These are phyloP conservation scores for Amanita jacksonii DNA, from an alignment of 768 basidiomycete genomes.

Conservation along the genomic window DNA sequence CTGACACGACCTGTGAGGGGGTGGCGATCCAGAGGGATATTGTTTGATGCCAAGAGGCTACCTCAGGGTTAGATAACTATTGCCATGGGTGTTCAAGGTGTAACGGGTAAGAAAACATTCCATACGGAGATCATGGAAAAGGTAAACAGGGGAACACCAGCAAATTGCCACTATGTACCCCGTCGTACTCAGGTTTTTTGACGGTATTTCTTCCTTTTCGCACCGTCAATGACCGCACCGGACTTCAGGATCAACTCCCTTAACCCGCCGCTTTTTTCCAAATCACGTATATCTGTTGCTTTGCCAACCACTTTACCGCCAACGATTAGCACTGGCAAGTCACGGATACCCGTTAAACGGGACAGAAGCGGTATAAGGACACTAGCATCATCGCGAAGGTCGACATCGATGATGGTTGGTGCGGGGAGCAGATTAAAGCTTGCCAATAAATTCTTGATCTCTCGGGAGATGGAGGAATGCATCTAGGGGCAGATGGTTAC, in stretches of 20 bases:
- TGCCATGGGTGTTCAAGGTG: no score
- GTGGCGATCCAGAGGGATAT: no score
- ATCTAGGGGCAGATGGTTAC: slow-evolving; percentile 27
- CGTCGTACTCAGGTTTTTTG: no score
- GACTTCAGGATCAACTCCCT: slow-evolving; percentile 38
- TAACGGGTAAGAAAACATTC: no score
- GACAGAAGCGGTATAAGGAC: slow-evolving; percentile 52
- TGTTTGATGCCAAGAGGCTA: no score
- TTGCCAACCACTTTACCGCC: slow-evolving; percentile 51
- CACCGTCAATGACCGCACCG: slow-evolving; percentile 46
- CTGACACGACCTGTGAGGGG: no score
- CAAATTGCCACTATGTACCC: no score
- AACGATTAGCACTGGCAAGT: slow-evolving; percentile 60
- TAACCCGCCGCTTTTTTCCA: slow-evolving; percentile 44
- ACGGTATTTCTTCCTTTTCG: slow-evolving; percentile 43
- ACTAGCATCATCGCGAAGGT: slow-evolving; percentile 59
- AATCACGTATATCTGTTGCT: slow-evolving; percentile 39
- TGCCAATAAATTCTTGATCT: slow-evolving; percentile 50
- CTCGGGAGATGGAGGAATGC: slow-evolving; percentile 57
- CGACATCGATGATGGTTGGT: slow-evolving; percentile 63
- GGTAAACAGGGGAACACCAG: no score
- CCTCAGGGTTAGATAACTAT: no score
- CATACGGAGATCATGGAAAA: no score
- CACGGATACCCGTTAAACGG: slow-evolving; percentile 44
- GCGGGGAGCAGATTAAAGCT: slow-evolving; percentile 49